Evolutionary conservation across 164 flowering plant genomes (phyloP).

Genomic region (Pachysandra terminalis): DNA sequence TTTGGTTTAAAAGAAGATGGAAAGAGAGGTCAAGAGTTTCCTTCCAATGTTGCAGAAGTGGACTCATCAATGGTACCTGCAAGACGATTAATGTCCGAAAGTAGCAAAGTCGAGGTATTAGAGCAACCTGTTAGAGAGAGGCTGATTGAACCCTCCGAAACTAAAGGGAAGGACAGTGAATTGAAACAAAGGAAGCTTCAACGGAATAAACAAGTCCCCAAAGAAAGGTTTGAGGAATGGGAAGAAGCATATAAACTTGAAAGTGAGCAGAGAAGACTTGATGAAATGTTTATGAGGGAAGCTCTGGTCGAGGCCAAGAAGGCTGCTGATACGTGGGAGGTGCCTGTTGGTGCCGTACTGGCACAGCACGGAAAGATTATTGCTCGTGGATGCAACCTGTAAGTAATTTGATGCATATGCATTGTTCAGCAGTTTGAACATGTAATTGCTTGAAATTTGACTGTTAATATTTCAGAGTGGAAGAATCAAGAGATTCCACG

Average conservation of each 20-base stretch:
- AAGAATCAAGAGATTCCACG: slow-evolving; percentile 86
- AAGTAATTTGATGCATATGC: slow-evolving; percentile 25
- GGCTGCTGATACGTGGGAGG: slow-evolving; percentile 96
- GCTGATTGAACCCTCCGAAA: slow-evolving; percentile 23
- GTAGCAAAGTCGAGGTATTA: slow-evolving; percentile 21
- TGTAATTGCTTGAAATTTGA: slow-evolving; percentile 1
- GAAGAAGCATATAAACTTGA: slow-evolving; percentile 82
- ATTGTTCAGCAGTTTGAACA: background rate
- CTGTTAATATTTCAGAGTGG: slow-evolving; percentile 57
- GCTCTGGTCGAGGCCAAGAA: slow-evolving; percentile 83
- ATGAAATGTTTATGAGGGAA: slow-evolving; percentile 94
- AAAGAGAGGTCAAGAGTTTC: slow-evolving; percentile 14
- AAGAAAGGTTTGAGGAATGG: slow-evolving; percentile 91
- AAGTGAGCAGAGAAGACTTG: slow-evolving; percentile 64
- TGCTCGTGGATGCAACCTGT: slow-evolving; percentile 94
- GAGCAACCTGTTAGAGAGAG: slow-evolving; percentile 22
- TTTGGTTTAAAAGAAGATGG: slow-evolving; percentile 21
- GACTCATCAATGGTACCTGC: slow-evolving; percentile 18
- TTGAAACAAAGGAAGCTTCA: slow-evolving; percentile 58
- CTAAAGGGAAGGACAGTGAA: slow-evolving; percentile 38
- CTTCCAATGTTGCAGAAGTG: background rate
- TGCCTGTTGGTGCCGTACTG: slow-evolving; percentile 95
- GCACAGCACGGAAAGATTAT: slow-evolving; percentile 83
- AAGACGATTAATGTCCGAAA: slow-evolving; percentile 22
- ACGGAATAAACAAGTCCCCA: slow-evolving; percentile 53